Percentiles rank a stretch among this genome's conserved stretches.
These are phyloP conservation scores for Erysimum cheiranthoides DNA, from an alignment of 345 rosid genomes.

Conservation along the genomic window DNA sequence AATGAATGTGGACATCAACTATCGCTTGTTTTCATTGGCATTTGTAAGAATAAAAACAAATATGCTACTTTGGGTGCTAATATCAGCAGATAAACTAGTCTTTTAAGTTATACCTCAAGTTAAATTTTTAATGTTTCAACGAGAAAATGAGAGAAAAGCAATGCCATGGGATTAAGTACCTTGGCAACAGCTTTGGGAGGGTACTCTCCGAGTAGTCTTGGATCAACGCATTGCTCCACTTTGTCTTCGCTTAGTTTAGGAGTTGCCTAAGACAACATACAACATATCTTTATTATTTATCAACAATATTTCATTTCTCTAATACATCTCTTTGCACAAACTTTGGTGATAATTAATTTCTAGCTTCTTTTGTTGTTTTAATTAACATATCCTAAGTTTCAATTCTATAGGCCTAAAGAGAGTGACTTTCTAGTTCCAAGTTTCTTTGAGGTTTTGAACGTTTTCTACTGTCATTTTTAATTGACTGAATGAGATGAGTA, in stretches of 20 bases:
- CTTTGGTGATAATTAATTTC: background rate
- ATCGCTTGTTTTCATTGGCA: background rate
- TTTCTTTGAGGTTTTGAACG: background rate
- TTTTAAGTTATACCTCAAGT: background rate
- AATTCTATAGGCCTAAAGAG: background rate
- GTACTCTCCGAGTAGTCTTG: constrained; percentile 61
- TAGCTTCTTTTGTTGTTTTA: background rate
- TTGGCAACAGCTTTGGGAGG: constrained; percentile 76
- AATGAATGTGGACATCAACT: background rate
- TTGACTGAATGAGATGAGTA: background rate
- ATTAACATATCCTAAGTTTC: background rate
- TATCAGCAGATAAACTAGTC: constrained; percentile 7
- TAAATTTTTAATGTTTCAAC: background rate
- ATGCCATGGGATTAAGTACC: constrained; percentile 44
- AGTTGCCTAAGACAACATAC: constrained; percentile 57
- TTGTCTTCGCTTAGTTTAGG: constrained; percentile 77
- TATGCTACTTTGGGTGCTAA: background rate
- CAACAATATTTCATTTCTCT: background rate
- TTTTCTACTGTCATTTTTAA: background rate
- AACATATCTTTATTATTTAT: background rate
- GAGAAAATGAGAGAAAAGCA: constrained; percentile 11
- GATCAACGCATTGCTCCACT: constrained; percentile 73
- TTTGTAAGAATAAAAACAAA: background rate
- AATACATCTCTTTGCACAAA: background rate
- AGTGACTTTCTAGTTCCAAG: background rate